Percentiles rank a stretch among this genome's conserved stretches.
These are phyloP conservation scores for Solanum virginianum DNA, from an alignment of 257 asterid genomes.

Conservation along the genomic window DNA sequence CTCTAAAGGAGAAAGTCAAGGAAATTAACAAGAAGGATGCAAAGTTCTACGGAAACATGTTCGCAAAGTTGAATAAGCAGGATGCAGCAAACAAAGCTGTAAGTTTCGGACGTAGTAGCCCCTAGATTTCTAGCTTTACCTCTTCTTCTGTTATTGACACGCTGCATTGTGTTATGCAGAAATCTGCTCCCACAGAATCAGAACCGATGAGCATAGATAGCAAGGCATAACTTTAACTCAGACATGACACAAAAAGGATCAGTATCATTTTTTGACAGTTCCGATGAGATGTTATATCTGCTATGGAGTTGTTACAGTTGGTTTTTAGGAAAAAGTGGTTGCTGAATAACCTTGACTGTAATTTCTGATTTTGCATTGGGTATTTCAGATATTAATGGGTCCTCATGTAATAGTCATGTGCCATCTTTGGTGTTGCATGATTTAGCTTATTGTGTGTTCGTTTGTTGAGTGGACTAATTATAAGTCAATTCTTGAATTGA, in stretches of 20 bases:
- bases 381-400: background rate
- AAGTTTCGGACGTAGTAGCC: background rate
- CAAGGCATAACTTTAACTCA: slow-evolving; percentile 25
- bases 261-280: background rate
- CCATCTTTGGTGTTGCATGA: background rate
- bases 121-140: background rate
- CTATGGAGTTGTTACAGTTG: background rate
- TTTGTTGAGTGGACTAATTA: background rate
- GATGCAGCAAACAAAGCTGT: slow-evolving; percentile 9
- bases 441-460: background rate
- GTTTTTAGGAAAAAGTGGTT: background rate
- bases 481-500: background rate
- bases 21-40: slow-evolving; percentile 36
- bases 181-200: slow-evolving; percentile 15
- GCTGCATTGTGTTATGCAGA: slow-evolving; percentile 9
- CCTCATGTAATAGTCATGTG: background rate
- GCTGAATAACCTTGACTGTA: background rate
- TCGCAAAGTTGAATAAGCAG: slow-evolving; percentile 22
- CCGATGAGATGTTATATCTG: background rate
- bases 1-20: slow-evolving; percentile 31
- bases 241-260: background rate
- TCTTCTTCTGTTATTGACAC: background rate
- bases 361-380: background rate
- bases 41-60: slow-evolving; percentile 36
- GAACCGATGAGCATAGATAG: slow-evolving; percentile 37